Evolutionary conservation across 2,329 filamentous ascomycete genomes (phyloP).

Genomic region (Ophioceras dolichostomum): DNA sequence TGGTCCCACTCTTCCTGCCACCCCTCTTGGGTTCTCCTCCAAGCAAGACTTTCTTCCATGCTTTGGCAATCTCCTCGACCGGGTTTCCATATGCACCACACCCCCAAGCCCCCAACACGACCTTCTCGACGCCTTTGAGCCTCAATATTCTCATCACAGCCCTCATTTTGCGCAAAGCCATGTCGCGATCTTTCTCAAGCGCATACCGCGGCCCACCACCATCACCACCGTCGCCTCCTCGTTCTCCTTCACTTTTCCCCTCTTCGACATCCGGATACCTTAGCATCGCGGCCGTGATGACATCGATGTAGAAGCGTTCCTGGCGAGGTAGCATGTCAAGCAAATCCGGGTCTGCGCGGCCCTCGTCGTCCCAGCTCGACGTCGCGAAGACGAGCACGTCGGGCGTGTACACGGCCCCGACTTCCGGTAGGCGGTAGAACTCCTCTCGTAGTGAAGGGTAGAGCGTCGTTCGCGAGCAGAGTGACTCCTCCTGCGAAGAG

Average conservation of each 20-base stretch:
- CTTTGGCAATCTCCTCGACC: slow-evolving; percentile 40
- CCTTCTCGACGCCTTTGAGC: slow-evolving; percentile 27
- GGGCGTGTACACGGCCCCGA: slow-evolving; percentile 41
- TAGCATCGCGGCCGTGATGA: not conserved
- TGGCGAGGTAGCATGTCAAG: slow-evolving; percentile 17
- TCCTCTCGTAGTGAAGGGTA: slow-evolving; percentile 43
- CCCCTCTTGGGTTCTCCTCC: slow-evolving; percentile 7
- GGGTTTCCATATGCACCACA: slow-evolving; percentile 54
- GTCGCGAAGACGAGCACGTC: slow-evolving; percentile 50
- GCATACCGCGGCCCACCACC: not conserved
- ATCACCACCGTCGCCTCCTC: not conserved
- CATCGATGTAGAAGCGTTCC: not conserved
- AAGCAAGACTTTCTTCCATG: slow-evolving; percentile 35
- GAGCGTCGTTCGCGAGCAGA: slow-evolving; percentile 49
- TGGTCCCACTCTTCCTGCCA: slow-evolving; percentile 2
- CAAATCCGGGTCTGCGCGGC: too few relatives aligned
- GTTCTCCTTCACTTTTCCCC: not conserved
- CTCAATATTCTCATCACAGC: slow-evolving; percentile 40
- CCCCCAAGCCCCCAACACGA: slow-evolving; percentile 53
- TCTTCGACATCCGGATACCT: not conserved
- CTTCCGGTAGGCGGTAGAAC: slow-evolving; percentile 47
- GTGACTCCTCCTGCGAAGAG: slow-evolving; percentile 46
- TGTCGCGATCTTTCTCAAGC: slow-evolving; percentile 28
- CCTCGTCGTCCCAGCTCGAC: slow-evolving; percentile 5
- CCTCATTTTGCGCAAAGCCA: slow-evolving; percentile 41